Conservation (phyloP, 1,139 yeast genomes). For the Nadsonia commutata region DNA sequence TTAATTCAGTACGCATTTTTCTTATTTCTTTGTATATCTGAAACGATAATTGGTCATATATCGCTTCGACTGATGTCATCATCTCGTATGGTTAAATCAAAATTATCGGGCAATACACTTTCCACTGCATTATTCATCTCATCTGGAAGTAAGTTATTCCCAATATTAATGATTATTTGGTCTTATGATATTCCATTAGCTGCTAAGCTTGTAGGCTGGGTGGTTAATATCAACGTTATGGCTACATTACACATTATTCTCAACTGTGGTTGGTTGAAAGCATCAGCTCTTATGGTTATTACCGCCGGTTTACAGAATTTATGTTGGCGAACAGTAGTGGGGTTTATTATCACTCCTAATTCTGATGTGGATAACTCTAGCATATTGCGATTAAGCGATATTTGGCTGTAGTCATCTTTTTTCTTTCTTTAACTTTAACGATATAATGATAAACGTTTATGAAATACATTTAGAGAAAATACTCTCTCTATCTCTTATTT, state of each 20-base stretch:
- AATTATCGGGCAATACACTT: constrained; percentile 9
- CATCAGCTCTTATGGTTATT: constrained; percentile 19
- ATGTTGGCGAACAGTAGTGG: constrained; percentile 1
- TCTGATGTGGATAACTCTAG: too few species aligned
- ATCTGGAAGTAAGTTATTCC: constrained; percentile 67
- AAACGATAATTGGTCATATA: constrained; percentile 40
- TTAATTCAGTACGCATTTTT: constrained; percentile 53
- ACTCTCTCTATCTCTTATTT: too few species aligned
- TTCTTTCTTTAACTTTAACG: too few species aligned
- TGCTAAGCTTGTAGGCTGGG: constrained; percentile 41
- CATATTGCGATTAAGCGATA: too few species aligned
- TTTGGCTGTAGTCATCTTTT: too few species aligned
- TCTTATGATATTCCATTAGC: constrained; percentile 74
- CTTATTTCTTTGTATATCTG: constrained; percentile 44
- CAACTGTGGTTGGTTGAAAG: constrained; percentile 26
- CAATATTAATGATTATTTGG: constrained; percentile 94
- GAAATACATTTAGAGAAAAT: too few species aligned
- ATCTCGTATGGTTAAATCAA: constrained; percentile 3
- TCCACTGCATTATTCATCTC: constrained; percentile 61
- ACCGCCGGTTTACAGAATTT: constrained; percentile 9
- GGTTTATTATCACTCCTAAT: too few species aligned
- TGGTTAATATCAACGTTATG: constrained; percentile 46
- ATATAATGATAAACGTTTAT: too few species aligned
- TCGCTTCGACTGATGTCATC: constrained; percentile 31
- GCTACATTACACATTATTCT: constrained; percentile 54